Conservation (phyloP, 148 eudicot genomes). For the Fagopyrum esculentum region DNA sequence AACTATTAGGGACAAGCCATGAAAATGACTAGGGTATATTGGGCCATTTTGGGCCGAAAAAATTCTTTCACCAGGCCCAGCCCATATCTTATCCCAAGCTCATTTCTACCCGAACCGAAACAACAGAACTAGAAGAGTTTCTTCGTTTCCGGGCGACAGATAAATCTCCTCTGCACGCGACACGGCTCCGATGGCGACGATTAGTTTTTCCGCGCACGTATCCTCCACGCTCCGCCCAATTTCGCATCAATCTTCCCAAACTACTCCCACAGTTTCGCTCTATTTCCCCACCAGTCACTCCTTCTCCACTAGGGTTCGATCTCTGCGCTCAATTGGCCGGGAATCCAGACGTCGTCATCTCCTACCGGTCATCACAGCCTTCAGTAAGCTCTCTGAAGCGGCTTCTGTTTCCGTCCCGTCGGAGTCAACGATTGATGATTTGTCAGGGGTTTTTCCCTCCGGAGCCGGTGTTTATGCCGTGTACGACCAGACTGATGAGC, state of each 20-base stretch:
- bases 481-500: conserved; percentile 40
- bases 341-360: conserved; percentile 20
- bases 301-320: conserved; percentile 17
- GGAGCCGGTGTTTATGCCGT: conserved; percentile 74
- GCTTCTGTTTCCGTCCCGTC: conserved; percentile 22
- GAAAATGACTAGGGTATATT: no score
- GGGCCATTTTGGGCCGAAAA: neutral
- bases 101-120: neutral
- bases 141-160: neutral
- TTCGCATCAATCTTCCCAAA: conserved; percentile 16
- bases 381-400: conserved; percentile 49
- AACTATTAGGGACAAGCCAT: no score
- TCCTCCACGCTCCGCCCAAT: conserved; percentile 23
- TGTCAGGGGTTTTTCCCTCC: conserved; percentile 31
- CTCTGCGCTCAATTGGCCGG: conserved; percentile 14
- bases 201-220: conserved; percentile 23
- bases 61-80: neutral
- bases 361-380: conserved; percentile 31
- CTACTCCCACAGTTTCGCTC: conserved; percentile 22
- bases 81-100: neutral
- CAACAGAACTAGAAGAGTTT: neutral
- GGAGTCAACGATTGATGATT: conserved; percentile 26
- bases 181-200: conserved; percentile 25
- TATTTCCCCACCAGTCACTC: conserved; percentile 24
- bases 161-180: neutral